phyloP scores from a whole-genome alignment of 176 grass and related monocot genomes.

The Pharus latifolius region DNA sequence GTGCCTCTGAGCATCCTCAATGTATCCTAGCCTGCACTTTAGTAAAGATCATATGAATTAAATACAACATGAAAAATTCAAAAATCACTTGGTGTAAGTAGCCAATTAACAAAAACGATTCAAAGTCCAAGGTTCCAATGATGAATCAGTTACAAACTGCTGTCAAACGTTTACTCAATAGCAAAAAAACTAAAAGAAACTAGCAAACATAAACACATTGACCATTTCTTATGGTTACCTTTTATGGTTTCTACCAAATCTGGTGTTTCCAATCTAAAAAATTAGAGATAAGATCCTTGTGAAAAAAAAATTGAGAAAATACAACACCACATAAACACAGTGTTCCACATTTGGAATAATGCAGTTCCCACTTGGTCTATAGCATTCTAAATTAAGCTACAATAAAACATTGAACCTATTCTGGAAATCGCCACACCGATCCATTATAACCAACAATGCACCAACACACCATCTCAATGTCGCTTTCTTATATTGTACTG shows the following conservation, averaged over 20 bases:
- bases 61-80: neutral
- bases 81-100: neutral
- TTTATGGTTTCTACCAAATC: slow-evolving; percentile 13
- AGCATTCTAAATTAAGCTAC: neutral
- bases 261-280: neutral
- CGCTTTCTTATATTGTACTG: slow-evolving; percentile 8
- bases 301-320: no score
- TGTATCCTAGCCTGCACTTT: slow-evolving; percentile 64
- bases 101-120: neutral
- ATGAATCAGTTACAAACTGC: neutral
- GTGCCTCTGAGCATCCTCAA: slow-evolving; percentile 83
- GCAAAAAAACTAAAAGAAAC: neutral
- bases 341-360: slow-evolving; percentile 18
- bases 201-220: slow-evolving; percentile 8
- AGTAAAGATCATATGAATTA: slow-evolving; percentile 11
- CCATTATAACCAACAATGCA: slow-evolving; percentile 3
- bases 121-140: neutral
- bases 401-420: neutral
- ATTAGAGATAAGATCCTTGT: no score
- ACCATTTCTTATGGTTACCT: neutral
- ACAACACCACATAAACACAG: neutral
- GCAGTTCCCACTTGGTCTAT: neutral
- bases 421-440: neutral
- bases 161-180: neutral
- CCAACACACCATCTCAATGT: neutral